phyloP scores from a whole-genome alignment of 805 yeast species.

The Cyberlindnera amylophila region DNA sequence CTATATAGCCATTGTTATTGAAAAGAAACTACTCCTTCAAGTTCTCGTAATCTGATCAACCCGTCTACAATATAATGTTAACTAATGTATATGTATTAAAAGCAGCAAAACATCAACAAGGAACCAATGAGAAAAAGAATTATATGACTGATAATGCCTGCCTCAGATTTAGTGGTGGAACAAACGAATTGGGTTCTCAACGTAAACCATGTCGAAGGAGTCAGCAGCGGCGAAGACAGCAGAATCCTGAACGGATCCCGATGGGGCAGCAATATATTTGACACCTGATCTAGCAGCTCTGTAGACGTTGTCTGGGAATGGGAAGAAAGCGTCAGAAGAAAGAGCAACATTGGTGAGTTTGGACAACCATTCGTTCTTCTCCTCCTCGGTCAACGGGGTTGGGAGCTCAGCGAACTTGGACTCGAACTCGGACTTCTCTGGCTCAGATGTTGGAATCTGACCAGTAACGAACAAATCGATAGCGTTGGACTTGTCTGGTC shows the following conservation, averaged over 20 bases:
- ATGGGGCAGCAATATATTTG: slow-evolving; percentile 92
- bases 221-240: slow-evolving; percentile 96
- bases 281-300: slow-evolving; percentile 97
- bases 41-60: too few species aligned
- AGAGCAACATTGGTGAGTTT: slow-evolving; percentile 83
- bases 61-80: too few species aligned
- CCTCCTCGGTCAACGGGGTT: slow-evolving; percentile 72
- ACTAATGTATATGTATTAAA: slow-evolving; percentile 5
- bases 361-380: slow-evolving; percentile 82
- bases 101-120: not conserved
- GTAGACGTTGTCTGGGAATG: slow-evolving; percentile 98
- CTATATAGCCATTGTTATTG: not conserved
- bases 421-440: slow-evolving; percentile 90
- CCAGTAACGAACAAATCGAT: slow-evolving; percentile 90
- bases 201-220: slow-evolving; percentile 82
- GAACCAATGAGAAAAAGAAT: not conserved
- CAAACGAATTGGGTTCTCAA: slow-evolving; percentile 94
- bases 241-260: slow-evolving; percentile 97
- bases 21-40: not conserved
- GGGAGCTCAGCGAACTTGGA: slow-evolving; percentile 85
- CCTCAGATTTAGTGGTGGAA: slow-evolving; percentile 74
- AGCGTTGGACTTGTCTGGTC: slow-evolving; percentile 98
- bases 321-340: slow-evolving; percentile 99
- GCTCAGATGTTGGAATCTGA: slow-evolving; percentile 88
- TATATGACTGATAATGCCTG: not conserved